These are phyloP conservation scores for Talaromyces sp. DNA, from an alignment of 2,329 filamentous ascomycete species.

Conservation along the genomic window DNA sequence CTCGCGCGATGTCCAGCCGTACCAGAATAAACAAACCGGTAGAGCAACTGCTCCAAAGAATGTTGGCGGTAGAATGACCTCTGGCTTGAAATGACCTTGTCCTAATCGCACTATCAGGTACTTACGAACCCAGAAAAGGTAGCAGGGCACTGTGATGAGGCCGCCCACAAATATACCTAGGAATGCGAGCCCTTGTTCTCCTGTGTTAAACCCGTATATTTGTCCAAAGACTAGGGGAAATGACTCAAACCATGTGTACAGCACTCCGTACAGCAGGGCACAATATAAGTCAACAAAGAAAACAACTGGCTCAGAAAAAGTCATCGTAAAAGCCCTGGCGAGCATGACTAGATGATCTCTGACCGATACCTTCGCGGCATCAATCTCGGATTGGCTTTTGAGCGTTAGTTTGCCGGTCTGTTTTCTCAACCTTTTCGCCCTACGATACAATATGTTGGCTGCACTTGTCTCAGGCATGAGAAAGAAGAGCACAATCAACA, in stretches of 20 bases:
- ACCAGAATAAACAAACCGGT: constrained; percentile 49
- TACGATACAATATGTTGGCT: constrained; percentile 9
- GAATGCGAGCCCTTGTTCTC: constrained; percentile 43
- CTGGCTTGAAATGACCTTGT: constrained; percentile 50
- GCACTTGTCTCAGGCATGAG: constrained; percentile 47
- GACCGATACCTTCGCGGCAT: constrained; percentile 38
- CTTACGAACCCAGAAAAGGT: constrained; percentile 53
- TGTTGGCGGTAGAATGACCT: constrained; percentile 55
- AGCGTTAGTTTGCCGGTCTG: constrained; percentile 56
- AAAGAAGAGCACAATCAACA: constrained; percentile 46
- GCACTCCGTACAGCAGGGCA: constrained; percentile 29
- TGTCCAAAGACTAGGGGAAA: constrained; percentile 33
- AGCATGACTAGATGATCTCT: constrained; percentile 24
- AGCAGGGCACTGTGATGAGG: constrained; percentile 42
- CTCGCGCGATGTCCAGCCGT: constrained; percentile 45
- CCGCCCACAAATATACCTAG: constrained; percentile 45
- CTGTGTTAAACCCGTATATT: constrained; percentile 36
- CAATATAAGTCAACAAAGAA: constrained; percentile 29
- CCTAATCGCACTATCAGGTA: constrained; percentile 51
- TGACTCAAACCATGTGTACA: constrained; percentile 28
- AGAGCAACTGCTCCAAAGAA: constrained; percentile 53
- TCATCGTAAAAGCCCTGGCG: constrained; percentile 26
- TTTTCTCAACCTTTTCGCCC: constrained; percentile 53
- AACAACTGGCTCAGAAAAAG: constrained; percentile 27
- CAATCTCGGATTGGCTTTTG: constrained; percentile 62